Evolutionary conservation across 768 basidiomycete genomes (phyloP).

Genomic region (Baorangia bicolor): DNA sequence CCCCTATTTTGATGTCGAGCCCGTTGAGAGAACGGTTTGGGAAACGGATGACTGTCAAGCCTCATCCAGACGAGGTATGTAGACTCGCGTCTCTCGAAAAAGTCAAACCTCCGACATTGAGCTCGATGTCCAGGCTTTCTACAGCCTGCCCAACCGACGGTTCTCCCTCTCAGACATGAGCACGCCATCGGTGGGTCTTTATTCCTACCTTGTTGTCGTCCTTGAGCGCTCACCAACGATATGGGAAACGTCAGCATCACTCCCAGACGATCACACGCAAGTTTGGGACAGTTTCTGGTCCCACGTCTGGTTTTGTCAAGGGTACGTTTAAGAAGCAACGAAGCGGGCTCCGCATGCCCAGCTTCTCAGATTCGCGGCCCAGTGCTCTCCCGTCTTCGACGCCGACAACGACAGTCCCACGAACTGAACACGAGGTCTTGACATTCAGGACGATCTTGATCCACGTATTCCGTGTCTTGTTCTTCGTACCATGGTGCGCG

Average conservation of each 20-base stretch:
- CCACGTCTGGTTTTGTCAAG: slow-evolving; percentile 9
- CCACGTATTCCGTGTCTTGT: slow-evolving; percentile 13
- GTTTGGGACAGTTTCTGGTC: slow-evolving; percentile 29
- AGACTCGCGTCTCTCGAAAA: no score
- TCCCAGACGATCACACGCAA: slow-evolving; percentile 13
- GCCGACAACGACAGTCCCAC: not conserved
- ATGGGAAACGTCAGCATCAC: not conserved
- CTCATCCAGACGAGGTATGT: slow-evolving; percentile 30
- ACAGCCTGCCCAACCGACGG: slow-evolving; percentile 30
- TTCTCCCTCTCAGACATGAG: slow-evolving; percentile 29
- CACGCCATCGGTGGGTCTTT: slow-evolving; percentile 13
- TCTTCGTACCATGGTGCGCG: slow-evolving; percentile 38
- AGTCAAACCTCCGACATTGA: not conserved
- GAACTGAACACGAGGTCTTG: not conserved
- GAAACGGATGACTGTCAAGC: slow-evolving; percentile 26
- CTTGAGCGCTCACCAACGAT: not conserved
- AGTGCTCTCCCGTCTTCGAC: not conserved
- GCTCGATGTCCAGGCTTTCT: slow-evolving; percentile 18
- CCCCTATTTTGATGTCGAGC: slow-evolving; percentile 23
- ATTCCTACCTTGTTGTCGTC: not conserved
- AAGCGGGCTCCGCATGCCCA: slow-evolving; percentile 13
- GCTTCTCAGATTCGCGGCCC: not conserved
- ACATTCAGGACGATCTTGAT: not conserved
- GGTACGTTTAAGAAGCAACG: slow-evolving; percentile 7
- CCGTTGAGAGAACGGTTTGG: slow-evolving; percentile 32